Conservation (phyloP, 768 basidiomycete genomes). For the Kwoniella mangroviensis region DNA sequence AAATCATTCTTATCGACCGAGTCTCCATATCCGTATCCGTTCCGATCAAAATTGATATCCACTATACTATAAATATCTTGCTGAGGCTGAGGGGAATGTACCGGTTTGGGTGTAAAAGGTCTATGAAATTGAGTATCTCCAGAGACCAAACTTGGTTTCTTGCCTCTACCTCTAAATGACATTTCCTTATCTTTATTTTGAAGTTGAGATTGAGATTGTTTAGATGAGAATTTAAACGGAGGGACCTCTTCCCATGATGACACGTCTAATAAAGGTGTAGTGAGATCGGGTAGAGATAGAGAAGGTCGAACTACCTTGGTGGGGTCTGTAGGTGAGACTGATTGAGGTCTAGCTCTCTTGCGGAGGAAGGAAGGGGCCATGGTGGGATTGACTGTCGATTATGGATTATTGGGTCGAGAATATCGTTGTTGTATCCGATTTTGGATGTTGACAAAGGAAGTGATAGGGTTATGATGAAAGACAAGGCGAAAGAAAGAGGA, state of each 20-base stretch:
- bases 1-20: constrained; percentile 16
- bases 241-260: constrained; percentile 43
- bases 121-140: constrained; percentile 34
- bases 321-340: neutral
- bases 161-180: neutral
- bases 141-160: constrained; percentile 1
- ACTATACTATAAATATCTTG: neutral
- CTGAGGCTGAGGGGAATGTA: neutral
- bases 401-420: neutral
- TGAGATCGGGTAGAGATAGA: constrained; percentile 47
- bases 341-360: constrained; percentile 13
- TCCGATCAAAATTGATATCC: neutral
- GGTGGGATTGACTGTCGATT: constrained; percentile 1
- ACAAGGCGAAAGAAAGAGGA: neutral
- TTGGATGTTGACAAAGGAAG: constrained; percentile 11
- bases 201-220: neutral
- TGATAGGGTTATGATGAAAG: neutral
- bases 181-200: neutral
- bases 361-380: constrained; percentile 18
- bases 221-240: constrained; percentile 21
- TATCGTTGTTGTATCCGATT: neutral
- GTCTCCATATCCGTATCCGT: neutral
- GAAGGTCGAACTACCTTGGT: constrained; percentile 30
- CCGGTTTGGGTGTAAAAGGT: constrained; percentile 36
- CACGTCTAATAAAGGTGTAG: constrained; percentile 42